phyloP scores from a whole-genome alignment of 23 red algal species.

The Gracilaria gracilis region DNA sequence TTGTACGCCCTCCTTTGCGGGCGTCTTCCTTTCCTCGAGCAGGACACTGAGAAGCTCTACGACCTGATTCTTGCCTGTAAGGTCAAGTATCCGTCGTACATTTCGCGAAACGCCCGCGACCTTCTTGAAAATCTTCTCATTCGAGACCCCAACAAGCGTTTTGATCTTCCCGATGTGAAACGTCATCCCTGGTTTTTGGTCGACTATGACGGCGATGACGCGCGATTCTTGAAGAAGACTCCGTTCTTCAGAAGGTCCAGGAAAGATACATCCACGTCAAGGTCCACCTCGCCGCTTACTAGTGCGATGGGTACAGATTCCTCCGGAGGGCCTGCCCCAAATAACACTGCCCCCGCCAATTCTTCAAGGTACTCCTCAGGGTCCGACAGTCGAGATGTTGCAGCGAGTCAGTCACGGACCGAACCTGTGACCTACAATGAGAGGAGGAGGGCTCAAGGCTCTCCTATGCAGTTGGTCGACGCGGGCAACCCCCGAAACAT shows the following conservation, averaged over 20 bases:
- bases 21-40: conserved; percentile 84
- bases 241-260: conserved; percentile 43
- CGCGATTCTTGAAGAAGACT: conserved; percentile 32
- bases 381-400: neutral
- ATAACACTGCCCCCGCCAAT: neutral
- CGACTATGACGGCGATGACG: conserved; percentile 70
- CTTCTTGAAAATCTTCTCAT: conserved; percentile 63
- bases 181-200: conserved; percentile 85
- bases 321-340: neutral
- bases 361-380: neutral
- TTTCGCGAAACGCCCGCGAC: conserved; percentile 56
- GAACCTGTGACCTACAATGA: conserved; percentile 2
- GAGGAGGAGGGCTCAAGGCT: conserved; percentile 18
- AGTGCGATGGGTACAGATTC: neutral
- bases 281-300: conserved; percentile 10
- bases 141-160: conserved; percentile 73
- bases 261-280: neutral
- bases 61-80: conserved; percentile 71
- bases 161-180: conserved; percentile 70
- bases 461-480: conserved; percentile 25
- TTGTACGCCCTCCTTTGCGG: conserved; percentile 89
- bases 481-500: conserved; percentile 42
- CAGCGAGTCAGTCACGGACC: neutral
- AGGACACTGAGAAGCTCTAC: conserved; percentile 80
- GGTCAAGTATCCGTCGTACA: conserved; percentile 63